Evolutionary conservation across 441 rosid species (phyloP).

Genomic region (Populus tomentosa): DNA sequence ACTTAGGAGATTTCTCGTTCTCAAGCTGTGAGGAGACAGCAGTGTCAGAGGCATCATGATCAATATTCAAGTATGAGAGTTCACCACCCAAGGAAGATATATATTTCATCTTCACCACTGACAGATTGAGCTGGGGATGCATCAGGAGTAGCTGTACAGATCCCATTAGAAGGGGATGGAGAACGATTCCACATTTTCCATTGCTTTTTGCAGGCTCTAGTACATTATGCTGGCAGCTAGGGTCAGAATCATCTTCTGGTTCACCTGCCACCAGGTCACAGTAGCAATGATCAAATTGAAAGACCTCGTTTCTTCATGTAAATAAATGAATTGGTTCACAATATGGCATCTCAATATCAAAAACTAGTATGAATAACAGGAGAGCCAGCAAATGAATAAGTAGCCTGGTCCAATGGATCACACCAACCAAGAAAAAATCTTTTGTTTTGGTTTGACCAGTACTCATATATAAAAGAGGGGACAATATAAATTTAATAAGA

Average conservation of each 20-base stretch:
- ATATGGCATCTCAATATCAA: not conserved
- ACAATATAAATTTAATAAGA: too few species aligned
- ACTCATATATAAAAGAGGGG: too few species aligned
- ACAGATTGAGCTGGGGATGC: slow-evolving; percentile 71
- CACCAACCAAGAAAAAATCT: too few species aligned
- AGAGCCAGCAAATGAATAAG: too few species aligned
- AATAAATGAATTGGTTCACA: not conserved
- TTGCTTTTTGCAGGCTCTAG: slow-evolving; percentile 74
- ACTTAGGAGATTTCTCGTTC: slow-evolving; percentile 36
- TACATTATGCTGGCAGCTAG: slow-evolving; percentile 88
- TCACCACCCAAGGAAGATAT: slow-evolving; percentile 56
- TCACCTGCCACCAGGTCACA: slow-evolving; percentile 50
- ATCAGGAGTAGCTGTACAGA: slow-evolving; percentile 31
- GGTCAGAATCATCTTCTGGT: slow-evolving; percentile 91
- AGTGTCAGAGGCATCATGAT: slow-evolving; percentile 51
- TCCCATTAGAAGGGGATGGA: slow-evolving; percentile 28
- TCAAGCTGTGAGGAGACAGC: slow-evolving; percentile 48
- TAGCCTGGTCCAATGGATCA: too few species aligned
- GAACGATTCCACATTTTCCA: slow-evolving; percentile 42
- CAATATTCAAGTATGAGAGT: slow-evolving; percentile 46
- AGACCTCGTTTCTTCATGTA: not conserved
- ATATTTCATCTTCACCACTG: slow-evolving; percentile 62
- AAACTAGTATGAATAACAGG: too few species aligned
- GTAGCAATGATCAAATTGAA: not conserved
- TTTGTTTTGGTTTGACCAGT: too few species aligned